Evolutionary conservation across 2,329 filamentous ascomycete species (phyloP), one percentile per base, ranked within the genome.

Genomic region (Pseudogymnoascus sp.): DNA sequence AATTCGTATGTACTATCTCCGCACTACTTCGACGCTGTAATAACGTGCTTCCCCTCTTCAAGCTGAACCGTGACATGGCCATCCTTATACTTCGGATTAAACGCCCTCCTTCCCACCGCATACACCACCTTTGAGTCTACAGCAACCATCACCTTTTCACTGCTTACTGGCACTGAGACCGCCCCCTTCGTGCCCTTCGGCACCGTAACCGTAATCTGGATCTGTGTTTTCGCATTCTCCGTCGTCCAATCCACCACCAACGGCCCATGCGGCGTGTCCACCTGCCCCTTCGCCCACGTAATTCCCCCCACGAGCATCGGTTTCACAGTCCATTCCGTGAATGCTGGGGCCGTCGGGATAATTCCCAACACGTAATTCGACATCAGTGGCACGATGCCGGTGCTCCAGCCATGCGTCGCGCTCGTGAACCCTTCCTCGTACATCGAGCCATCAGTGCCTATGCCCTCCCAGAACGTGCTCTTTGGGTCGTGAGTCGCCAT

Each of bases 401-500:
- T 82, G 2, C 76, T 76, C 81, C 80, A 83, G 0, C 78, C 81
- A 62, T 83, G 81, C 0, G 80, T 76, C 71, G 80, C 76, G 17
- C 78, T 80, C 15, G 79, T 83, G 64, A 77, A 82, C 0, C 69
- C 76, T 1, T 69, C 76, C 68, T 82, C 76, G 64, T 82, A 83
- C 28, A 77, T 72, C 1, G 60, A 61, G 0, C 80, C 80, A 19
- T 71, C 69, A 0, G 70, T 66, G 1, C 79, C 80, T 60, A 82
- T 78, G 0, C 80, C 81, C 67, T 83, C 81, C 81, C 81, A 83
- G 65, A 77, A 75, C 3, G 81, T 83, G 13, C 78, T 69, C 0
- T 72, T 73, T 0, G 80, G 80, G 65, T 83, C 80, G 9, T 77
- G 73, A 0, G 67, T 66, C 2, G 77, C 70, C 80, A 83, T 83